A percentile compares a stretch with the other conserved stretches of the same genome.
phyloP scores from a whole-genome alignment of 139 green algal species.

The Asterochloris sp. region DNA sequence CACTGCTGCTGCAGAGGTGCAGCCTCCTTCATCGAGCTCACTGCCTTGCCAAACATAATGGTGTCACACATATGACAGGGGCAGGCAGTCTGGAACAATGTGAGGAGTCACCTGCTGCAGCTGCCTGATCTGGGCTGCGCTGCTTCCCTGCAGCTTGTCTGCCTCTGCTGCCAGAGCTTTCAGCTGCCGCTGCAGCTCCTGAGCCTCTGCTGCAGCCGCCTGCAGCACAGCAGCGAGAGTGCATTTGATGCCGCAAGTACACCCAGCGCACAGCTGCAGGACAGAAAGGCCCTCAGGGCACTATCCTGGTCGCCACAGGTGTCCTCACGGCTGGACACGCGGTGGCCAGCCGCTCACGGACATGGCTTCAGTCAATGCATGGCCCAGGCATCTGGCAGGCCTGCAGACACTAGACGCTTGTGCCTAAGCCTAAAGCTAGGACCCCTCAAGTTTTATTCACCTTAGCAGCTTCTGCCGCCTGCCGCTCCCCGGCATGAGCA shows the following conservation, averaged over 20 bases:
- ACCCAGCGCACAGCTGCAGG: not conserved
- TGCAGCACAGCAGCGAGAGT: not conserved
- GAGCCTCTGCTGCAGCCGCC: conserved; percentile 6
- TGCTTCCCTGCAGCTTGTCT: not conserved
- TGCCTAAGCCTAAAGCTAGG: not conserved
- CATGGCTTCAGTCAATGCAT: not conserved
- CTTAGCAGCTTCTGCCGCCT: not conserved
- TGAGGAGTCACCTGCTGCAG: conserved; percentile 4
- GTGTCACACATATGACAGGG: too few species aligned
- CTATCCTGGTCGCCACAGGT: not conserved
- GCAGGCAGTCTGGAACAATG: not conserved
- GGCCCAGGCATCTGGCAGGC: not conserved
- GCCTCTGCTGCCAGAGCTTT: conserved; percentile 15
- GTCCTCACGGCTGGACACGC: not conserved
- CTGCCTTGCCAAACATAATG: too few species aligned
- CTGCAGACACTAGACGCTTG: not conserved
- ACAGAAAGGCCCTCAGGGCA: not conserved
- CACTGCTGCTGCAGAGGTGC: too few species aligned
- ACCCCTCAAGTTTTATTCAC: not conserved
- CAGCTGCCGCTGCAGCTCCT: conserved; percentile 26
- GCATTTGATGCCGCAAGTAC: not conserved
- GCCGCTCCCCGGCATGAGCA: conserved; percentile 38
- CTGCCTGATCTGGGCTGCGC: conserved; percentile 1
- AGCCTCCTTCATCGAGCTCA: too few species aligned
- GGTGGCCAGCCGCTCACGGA: not conserved